Evolutionary conservation across 225 moss, liverwort and hornwort species (phyloP), one percentile per base, ranked within the genome.

Genomic region (Lunularia cruciata): DNA sequence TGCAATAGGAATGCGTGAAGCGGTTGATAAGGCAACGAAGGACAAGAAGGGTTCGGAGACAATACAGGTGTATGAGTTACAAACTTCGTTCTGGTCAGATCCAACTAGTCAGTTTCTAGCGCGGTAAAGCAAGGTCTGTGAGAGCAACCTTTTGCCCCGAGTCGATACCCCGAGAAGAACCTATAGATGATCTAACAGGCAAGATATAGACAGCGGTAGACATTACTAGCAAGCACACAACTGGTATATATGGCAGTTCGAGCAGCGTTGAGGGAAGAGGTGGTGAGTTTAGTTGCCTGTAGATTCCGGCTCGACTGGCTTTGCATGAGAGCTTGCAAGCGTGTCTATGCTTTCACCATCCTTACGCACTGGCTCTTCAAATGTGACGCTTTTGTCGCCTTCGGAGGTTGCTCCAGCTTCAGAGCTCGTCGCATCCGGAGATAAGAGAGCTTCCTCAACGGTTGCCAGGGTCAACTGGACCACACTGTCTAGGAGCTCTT

Each of bases 401-500:
- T 65, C 47, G n/a, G 65, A 47, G 47, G 65, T 8, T 8, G 47
- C 51, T 32, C 69, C 69, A 57, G 14, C 36, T 40, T 69, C 69
- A 4, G 35, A 69, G 28, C 14, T 69, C 6, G 55, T 55, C 4
- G 11, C 69, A 36, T 25, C 36, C 6, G 38, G 30, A 36, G 68
- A 55, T 35, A 57, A 66, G 18, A 74, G 60, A 63, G 43, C 40
- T 71, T 82, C 81, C 25, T 77, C 81, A 5, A 74, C 67, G 8
- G 74, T 69, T 32, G 30, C 77, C 39, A 82, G 53, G 22, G 73
- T 82, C 77, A 82, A 67, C 31, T 82, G 81, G 13, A 82, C 74
- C 12, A 77, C 77, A 23, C 62, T 77, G 37, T 77, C 81, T 47
- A 82, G 71, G 3, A 82, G 60, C 39, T 77, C 71, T 15, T 82